phyloP scores from a whole-genome alignment of 2,329 filamentous ascomycete genomes.

The Colletotrichum gigasporum region DNA sequence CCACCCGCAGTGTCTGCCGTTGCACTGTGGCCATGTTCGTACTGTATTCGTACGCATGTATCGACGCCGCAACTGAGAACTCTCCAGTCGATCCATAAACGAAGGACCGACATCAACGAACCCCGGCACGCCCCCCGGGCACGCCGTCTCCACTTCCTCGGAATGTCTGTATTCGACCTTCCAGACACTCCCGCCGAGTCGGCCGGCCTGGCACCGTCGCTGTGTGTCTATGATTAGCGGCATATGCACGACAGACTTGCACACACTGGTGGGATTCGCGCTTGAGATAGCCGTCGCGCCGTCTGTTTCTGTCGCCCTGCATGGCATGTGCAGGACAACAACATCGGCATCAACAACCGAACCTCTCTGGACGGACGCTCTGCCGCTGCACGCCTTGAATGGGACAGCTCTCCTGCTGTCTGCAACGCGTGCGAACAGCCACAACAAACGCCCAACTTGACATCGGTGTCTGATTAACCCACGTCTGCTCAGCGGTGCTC shows the following conservation, averaged over 20 bases:
- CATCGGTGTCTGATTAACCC: not conserved
- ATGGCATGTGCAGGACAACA: constrained; percentile 23
- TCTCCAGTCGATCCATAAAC: not conserved
- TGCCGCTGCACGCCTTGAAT: not conserved
- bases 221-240: constrained; percentile 28
- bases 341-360: constrained; percentile 1
- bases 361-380: not conserved
- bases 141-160: constrained; percentile 15
- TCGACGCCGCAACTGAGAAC: not conserved
- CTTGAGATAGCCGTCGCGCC: constrained; percentile 29
- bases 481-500: not conserved
- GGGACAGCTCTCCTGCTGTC: not conserved
- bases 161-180: constrained; percentile 20
- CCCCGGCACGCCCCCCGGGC: constrained; percentile 3
- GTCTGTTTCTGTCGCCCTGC: constrained; percentile 22
- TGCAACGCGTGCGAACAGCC: not conserved
- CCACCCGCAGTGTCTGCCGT: not conserved
- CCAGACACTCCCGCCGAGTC: constrained; percentile 17
- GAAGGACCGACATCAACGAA: constrained; percentile 4
- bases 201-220: constrained; percentile 23
- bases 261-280: constrained; percentile 30
- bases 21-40: not conserved
- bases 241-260: constrained; percentile 35
- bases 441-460: not conserved
- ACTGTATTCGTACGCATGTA: not conserved